Evolutionary conservation across 768 basidiomycete species (phyloP).

Genomic region (Pleurotus giganteus): DNA sequence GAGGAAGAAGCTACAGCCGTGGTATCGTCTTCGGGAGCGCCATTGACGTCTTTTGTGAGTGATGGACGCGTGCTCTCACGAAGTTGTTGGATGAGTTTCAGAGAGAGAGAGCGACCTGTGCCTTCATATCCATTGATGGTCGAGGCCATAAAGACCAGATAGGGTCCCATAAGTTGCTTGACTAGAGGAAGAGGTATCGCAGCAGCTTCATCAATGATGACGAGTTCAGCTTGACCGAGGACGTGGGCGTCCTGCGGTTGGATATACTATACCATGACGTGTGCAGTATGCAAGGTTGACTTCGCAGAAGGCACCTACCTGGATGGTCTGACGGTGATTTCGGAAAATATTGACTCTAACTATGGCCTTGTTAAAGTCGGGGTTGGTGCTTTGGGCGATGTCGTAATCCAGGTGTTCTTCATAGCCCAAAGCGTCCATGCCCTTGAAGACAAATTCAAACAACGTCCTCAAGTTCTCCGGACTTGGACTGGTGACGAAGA

Average conservation of each 20-base stretch:
- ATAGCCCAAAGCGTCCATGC: conserved; percentile 90
- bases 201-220: conserved; percentile 98
- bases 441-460: conserved; percentile 98
- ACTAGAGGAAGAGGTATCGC: conserved; percentile 97
- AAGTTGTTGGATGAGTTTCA: conserved; percentile 96
- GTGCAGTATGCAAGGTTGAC: neutral
- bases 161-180: conserved; percentile 89
- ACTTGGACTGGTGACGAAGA: conserved; percentile 96
- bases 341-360: conserved; percentile 94
- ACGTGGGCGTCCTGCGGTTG: conserved; percentile 98
- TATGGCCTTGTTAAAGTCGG: conserved; percentile 92
- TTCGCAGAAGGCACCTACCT: conserved; percentile 50
- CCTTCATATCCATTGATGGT: conserved; percentile 99
- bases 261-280: conserved; percentile 69
- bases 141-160: conserved; percentile 98
- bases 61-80: conserved; percentile 87
- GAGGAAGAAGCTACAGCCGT: conserved; percentile 36
- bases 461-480: conserved; percentile 97
- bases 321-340: conserved; percentile 93
- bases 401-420: conserved; percentile 99
- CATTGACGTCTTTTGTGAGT: conserved; percentile 57
- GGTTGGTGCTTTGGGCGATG: conserved; percentile 91
- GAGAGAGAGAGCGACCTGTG: conserved; percentile 95
- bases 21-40: conserved; percentile 40
- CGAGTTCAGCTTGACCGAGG: conserved; percentile 93